Evolutionary conservation across 495 filamentous ascomycete species (phyloP), one percentile per base, ranked within the genome.

Genomic region (Neurospora hispaniola): DNA sequence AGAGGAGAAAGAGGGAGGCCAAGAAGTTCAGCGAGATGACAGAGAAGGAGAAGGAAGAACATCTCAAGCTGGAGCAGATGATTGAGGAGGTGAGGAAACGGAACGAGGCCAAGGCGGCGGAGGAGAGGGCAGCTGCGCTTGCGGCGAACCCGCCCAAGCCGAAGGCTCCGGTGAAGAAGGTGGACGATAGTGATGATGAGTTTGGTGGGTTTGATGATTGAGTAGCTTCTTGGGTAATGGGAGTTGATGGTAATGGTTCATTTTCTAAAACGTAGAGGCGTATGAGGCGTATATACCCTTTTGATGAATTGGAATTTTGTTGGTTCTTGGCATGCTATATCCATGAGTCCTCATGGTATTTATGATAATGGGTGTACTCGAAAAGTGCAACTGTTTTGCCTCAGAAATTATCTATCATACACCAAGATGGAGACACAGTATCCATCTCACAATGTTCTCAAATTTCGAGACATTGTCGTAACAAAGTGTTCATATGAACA

Each of bases 41-140:
- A 0, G 88, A 90, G 14, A 90, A 90, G 74, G 92, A 97, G 81
- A 89, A 84, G 78, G 85, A 85, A 71, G 89, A 92, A 79, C 86
- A 90, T 73, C 84, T 78, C 70, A 90, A 94, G 81, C 87, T 97
- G 70, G 85, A 93, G 74, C 83, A 86, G 42, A 85, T 99, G 86
- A 86, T 98, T 46, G 86, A 89, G 73, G 79, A 90, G 76, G 89
- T 97, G 31, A 89, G 90, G 80, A 85, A 81, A 73, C 82, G 86
- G 80, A 85, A 82, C 70, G 71, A 77, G 75, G 87, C 87, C 75
- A 85, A 87, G 74, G 78, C 69, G 14, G 75, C 74, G 5, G n/a
- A 70, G 70, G 83, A 92, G 46, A 59, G 72, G n/a, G 69, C 3
- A 14, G 70, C 62, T 43, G 75, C 69, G 46, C 81, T 89, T 76